Percentiles rank a stretch among this genome's conserved stretches.
phyloP scores from a whole-genome alignment of 192 early-diverging fungal genomes.

The Umbelopsis sp. region DNA sequence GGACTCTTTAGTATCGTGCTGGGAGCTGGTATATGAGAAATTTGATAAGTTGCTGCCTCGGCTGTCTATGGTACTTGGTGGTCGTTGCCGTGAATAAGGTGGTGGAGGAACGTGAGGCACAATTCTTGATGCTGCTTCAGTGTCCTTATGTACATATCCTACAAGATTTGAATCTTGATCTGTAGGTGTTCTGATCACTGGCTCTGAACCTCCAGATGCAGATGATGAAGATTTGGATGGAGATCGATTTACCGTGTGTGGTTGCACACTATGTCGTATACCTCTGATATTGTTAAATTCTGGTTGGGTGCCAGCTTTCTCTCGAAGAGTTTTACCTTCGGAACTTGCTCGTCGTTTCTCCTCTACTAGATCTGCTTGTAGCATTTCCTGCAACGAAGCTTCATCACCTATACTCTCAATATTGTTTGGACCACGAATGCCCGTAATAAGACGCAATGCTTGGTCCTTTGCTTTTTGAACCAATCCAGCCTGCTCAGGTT shows the following conservation, averaged over 20 bases:
- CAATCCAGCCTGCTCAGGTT: not conserved
- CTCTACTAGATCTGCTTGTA: constrained; percentile 1
- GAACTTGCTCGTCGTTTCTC: constrained; percentile 26
- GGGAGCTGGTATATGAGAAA: not conserved
- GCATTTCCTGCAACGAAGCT: constrained; percentile 11
- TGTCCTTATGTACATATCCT: not conserved
- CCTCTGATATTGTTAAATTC: not conserved
- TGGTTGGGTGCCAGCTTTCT: not conserved
- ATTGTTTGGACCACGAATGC: not conserved
- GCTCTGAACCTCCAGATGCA: constrained; percentile 5
- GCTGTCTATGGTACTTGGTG: constrained; percentile 2
- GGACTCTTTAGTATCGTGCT: constrained; percentile 42
- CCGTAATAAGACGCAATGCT: not conserved
- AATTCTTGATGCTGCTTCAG: not conserved
- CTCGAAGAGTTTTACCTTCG: constrained; percentile 34
- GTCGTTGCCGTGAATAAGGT: not conserved
- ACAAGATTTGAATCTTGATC: not conserved
- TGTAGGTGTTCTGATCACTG: not conserved
- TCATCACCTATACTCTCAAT: not conserved
- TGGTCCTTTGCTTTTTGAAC: constrained; percentile 10
- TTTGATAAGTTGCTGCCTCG: constrained; percentile 2
- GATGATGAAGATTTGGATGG: not conserved
- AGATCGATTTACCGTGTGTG: not conserved
- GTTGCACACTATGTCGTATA: not conserved
- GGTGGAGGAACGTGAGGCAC: not conserved